A percentile compares a stretch with the other conserved stretches of the same genome.
Conservation (phyloP, 345 rosid genomes). For the Eutrema heterophyllum region DNA sequence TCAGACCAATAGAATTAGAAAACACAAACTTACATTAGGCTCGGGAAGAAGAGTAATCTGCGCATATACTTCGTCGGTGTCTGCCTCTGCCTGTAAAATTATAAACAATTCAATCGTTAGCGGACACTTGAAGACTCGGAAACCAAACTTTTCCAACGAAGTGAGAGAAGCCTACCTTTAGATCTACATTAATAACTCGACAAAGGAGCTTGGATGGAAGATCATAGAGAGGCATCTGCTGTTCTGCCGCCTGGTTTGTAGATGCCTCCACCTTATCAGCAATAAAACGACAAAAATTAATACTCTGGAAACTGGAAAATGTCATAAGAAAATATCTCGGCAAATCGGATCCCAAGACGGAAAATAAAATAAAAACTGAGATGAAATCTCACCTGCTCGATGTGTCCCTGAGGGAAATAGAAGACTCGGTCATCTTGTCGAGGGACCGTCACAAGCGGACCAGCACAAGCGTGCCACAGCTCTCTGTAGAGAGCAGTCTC, state of each 20-base stretch:
- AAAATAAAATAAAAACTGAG: not conserved
- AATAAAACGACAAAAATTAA: not conserved
- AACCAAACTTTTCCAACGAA: not conserved
- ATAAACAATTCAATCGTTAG: not conserved
- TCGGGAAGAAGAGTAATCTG: slow-evolving; percentile 76
- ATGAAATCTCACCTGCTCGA: slow-evolving; percentile 63
- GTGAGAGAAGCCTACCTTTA: slow-evolving; percentile 40
- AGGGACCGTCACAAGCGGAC: slow-evolving; percentile 78
- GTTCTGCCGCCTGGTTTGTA: slow-evolving; percentile 67
- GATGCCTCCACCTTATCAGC: slow-evolving; percentile 73
- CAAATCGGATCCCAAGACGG: not conserved
- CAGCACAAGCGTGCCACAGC: slow-evolving; percentile 97
- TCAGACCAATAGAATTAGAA: not conserved
- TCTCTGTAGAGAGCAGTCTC: slow-evolving; percentile 66
- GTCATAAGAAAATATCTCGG: not conserved
- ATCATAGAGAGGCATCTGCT: slow-evolving; percentile 68
- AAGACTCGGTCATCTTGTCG: slow-evolving; percentile 67
- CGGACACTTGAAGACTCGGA: not conserved
- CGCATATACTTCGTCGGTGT: slow-evolving; percentile 83
- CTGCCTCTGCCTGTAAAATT: slow-evolving; percentile 65
- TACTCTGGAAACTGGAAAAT: not conserved
- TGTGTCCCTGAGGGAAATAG: slow-evolving; percentile 92
- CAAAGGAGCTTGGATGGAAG: slow-evolving; percentile 70
- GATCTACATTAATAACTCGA: slow-evolving; percentile 67
- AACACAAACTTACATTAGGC: slow-evolving; percentile 31